Percentiles rank a stretch among this genome's conserved stretches.
These are phyloP conservation scores for Naganishia cerealis DNA, from an alignment of 1,284 basidiomycete genomes.

Conservation along the genomic window DNA sequence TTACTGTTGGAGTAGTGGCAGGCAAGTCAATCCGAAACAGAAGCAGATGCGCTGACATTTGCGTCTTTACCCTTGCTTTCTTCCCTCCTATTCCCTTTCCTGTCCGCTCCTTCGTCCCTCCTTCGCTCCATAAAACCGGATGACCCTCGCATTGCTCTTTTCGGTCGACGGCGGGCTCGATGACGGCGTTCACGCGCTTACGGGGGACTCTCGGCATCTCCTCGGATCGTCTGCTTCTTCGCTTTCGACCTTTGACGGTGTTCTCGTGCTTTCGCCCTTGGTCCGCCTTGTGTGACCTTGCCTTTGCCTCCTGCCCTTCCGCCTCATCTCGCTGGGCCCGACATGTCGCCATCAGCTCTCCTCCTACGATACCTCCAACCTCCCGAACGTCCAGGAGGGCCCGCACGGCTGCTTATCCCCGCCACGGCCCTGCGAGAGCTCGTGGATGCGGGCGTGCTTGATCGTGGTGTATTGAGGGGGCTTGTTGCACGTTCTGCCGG, in stretches of 20 bases:
- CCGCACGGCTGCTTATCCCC: slow-evolving; percentile 11
- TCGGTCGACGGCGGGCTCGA: too few relatives aligned
- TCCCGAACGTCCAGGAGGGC: slow-evolving; percentile 16
- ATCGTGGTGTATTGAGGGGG: slow-evolving; percentile 11
- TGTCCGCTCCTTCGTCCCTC: not conserved
- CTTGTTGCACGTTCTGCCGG: not conserved
- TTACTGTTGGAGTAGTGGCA: too few relatives aligned
- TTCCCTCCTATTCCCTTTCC: too few relatives aligned
- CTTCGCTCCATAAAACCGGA: not conserved
- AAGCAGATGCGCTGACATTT: too few relatives aligned
- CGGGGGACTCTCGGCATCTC: too few relatives aligned
- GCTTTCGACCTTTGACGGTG: too few relatives aligned
- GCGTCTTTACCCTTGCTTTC: too few relatives aligned
- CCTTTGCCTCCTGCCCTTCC: not conserved
- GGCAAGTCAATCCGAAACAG: too few relatives aligned
- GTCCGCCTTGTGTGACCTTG: not conserved
- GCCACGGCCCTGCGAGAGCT: slow-evolving; percentile 24
- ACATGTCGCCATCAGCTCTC: not conserved
- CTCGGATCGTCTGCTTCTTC: too few relatives aligned
- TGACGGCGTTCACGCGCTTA: too few relatives aligned
- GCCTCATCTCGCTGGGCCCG: not conserved
- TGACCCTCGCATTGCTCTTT: too few relatives aligned
- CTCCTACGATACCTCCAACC: slow-evolving; percentile 18
- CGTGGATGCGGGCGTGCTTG: slow-evolving; percentile 20
- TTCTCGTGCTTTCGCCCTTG: not conserved